Evolutionary conservation across 768 basidiomycete genomes (phyloP).

Genomic region (Rhodotorula paludigena): DNA sequence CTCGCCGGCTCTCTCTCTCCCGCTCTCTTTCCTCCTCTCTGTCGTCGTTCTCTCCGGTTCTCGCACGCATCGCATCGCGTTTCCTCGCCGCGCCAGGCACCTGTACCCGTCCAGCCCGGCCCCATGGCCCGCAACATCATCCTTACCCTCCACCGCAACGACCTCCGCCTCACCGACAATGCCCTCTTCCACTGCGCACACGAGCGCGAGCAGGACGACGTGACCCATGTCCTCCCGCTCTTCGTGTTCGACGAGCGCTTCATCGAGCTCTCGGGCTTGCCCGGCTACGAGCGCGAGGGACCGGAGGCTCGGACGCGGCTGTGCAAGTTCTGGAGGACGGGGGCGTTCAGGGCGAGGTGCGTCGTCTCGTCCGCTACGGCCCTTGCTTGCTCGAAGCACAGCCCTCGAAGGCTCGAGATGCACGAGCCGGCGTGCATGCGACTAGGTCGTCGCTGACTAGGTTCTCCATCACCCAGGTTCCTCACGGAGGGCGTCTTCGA

Average conservation of each 20-base stretch:
- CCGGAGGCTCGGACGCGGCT: conserved; percentile 42
- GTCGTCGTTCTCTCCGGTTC: too few species aligned
- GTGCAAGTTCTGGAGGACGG: conserved; percentile 41
- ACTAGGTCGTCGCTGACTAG: background rate
- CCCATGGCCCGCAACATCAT: too few species aligned
- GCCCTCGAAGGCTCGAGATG: too few species aligned
- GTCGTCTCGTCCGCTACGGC: conserved; percentile 32
- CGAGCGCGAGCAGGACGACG: conserved; percentile 31
- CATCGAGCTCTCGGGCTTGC: conserved; percentile 47
- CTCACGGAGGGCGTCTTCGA: conserved; percentile 43
- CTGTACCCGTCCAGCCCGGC: too few species aligned
- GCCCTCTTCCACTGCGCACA: conserved; percentile 42
- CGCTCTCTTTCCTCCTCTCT: too few species aligned
- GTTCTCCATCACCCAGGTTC: conserved; percentile 45
- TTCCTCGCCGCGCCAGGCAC: too few species aligned
- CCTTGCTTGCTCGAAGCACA: background rate
- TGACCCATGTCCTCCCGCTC: conserved; percentile 50
- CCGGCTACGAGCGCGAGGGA: conserved; percentile 40
- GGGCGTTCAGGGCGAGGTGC: conserved; percentile 36
- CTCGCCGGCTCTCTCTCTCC: too few species aligned
- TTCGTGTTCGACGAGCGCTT: conserved; percentile 51
- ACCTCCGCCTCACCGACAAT: too few species aligned
- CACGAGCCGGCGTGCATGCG: too few species aligned
- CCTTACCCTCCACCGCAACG: too few species aligned
- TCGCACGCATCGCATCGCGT: too few species aligned